A percentile compares a stretch with the other conserved stretches of the same genome.
These are phyloP conservation scores for Kwoniella sp. DNA, from an alignment of 768 basidiomycete species.

Conservation along the genomic window DNA sequence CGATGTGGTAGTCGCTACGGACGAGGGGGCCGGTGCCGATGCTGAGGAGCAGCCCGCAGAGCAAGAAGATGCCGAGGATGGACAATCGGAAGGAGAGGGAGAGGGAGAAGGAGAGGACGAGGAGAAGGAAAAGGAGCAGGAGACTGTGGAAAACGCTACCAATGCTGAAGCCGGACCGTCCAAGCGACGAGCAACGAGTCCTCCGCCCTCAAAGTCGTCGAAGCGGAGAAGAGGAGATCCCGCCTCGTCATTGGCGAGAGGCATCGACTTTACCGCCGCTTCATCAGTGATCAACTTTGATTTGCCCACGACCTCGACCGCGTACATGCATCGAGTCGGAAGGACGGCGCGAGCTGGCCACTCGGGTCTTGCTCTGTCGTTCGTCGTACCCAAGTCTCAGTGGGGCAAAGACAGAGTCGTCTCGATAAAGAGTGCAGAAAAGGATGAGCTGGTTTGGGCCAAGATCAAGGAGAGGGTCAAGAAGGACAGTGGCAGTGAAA, in stretches of 20 bases:
- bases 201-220: constrained; percentile 37
- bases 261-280: constrained; percentile 95
- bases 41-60: constrained; percentile 63
- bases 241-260: constrained; percentile 92
- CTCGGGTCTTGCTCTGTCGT: constrained; percentile 86
- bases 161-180: constrained; percentile 43
- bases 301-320: constrained; percentile 78
- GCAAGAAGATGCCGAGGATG: constrained; percentile 56
- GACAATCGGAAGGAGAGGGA: constrained; percentile 52
- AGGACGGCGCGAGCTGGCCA: constrained; percentile 95
- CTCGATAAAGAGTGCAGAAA: constrained; percentile 68
- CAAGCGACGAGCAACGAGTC: constrained; percentile 60
- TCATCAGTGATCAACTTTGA: constrained; percentile 98
- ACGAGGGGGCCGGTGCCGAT: constrained; percentile 70
- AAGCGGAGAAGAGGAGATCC: constrained; percentile 59
- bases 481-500: constrained; percentile 61
- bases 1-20: constrained; percentile 97
- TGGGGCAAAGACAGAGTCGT: constrained; percentile 62
- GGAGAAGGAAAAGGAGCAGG: not conserved
- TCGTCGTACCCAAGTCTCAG: constrained; percentile 64
- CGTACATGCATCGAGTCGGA: constrained; percentile 94
- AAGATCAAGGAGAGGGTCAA: constrained; percentile 74
- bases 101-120: constrained; percentile 45
- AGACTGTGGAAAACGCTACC: not conserved
- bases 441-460: constrained; percentile 74